Conservation (phyloP, 73 alveolate species). For the Tetrahymena borealis region DNA sequence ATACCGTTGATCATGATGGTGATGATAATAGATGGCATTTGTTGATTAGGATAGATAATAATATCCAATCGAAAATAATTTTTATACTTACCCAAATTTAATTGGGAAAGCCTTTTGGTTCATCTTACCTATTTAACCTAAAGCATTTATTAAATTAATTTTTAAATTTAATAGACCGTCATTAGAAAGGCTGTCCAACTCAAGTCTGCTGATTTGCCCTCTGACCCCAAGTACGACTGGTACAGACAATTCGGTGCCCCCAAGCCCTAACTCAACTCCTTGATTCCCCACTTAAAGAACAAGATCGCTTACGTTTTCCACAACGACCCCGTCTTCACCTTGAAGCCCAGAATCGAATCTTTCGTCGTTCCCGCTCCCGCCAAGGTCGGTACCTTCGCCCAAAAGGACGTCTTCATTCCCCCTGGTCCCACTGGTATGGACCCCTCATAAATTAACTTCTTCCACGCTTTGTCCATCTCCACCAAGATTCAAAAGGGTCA, state of each 20-base stretch:
- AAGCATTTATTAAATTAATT: too few relatives aligned
- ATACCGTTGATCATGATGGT: too few relatives aligned
- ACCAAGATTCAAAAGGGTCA: slow-evolving; percentile 99
- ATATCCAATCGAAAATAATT: too few relatives aligned
- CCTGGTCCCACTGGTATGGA: slow-evolving; percentile 99
- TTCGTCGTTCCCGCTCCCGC: slow-evolving; percentile 92
- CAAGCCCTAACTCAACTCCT: background rate
- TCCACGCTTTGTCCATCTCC: slow-evolving; percentile 92
- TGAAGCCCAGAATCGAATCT: slow-evolving; percentile 67
- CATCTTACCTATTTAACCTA: too few relatives aligned
- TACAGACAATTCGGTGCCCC: background rate
- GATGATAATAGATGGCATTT: too few relatives aligned
- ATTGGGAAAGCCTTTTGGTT: too few relatives aligned
- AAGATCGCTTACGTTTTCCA: slow-evolving; percentile 90
- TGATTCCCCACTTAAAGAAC: background rate
- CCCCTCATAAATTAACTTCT: slow-evolving; percentile 98
- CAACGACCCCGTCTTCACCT: slow-evolving; percentile 78
- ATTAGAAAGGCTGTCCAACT: background rate
- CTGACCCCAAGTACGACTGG: background rate
- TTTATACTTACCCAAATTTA: too few relatives aligned
- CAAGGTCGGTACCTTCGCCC: slow-evolving; percentile 94
- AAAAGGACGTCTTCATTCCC: slow-evolving; percentile 93
- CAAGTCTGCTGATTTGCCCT: background rate
- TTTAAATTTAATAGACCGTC: background rate
- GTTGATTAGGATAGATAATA: too few relatives aligned